Evolutionary conservation across 2,329 filamentous ascomycete genomes (phyloP).

Genomic region (Pleomassaria siparia): DNA sequence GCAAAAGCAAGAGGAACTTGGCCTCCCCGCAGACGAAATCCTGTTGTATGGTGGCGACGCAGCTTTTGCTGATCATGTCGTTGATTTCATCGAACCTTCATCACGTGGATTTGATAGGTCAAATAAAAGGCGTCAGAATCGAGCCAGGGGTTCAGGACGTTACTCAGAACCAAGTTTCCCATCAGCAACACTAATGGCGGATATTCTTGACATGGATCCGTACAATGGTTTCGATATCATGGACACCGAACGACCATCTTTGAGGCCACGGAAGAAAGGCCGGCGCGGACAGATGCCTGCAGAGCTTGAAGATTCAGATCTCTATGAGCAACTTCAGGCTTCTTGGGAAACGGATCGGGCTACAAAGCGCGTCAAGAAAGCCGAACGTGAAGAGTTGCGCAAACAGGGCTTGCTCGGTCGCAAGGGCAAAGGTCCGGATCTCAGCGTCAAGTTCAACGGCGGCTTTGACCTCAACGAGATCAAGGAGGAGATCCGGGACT

Average conservation of each 20-base stretch:
- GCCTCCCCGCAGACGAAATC: constrained; percentile 61
- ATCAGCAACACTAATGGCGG: constrained; percentile 58
- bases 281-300: constrained; percentile 55
- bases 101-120: constrained; percentile 20
- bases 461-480: constrained; percentile 67
- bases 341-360: constrained; percentile 49
- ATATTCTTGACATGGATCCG: constrained; percentile 60
- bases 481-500: constrained; percentile 69
- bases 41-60: constrained; percentile 57
- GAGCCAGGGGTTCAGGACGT: constrained; percentile 15
- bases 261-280: constrained; percentile 67
- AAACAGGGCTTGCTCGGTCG: constrained; percentile 47
- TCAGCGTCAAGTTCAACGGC: constrained; percentile 70
- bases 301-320: constrained; percentile 48
- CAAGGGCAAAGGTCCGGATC: constrained; percentile 47
- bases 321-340: constrained; percentile 43
- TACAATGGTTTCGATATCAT: constrained; percentile 79
- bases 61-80: constrained; percentile 40
- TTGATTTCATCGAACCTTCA: constrained; percentile 12
- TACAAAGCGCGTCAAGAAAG: constrained; percentile 51
- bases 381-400: constrained; percentile 50
- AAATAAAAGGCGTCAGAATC: constrained; percentile 25
- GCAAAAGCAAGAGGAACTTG: constrained; percentile 64
- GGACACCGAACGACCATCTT: constrained; percentile 73
- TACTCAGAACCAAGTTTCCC: constrained; percentile 47